Conservation (phyloP, 352 stramenopile genomes). For the Thalassiosira mediterranea region DNA sequence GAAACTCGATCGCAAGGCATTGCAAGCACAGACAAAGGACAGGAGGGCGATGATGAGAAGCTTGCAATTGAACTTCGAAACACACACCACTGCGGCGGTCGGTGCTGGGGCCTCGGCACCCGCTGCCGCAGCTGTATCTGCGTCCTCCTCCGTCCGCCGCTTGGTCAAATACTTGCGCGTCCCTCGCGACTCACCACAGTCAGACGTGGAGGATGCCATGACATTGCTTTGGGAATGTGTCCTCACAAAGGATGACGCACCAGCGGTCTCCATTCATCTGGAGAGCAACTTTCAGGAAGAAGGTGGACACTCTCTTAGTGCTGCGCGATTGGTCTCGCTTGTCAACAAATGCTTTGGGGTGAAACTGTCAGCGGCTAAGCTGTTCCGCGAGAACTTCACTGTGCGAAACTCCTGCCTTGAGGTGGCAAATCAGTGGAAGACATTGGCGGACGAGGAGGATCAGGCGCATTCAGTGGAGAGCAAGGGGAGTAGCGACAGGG, state of each 20-base stretch:
- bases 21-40: slow-evolving; percentile 86
- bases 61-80: slow-evolving; percentile 47
- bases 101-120: slow-evolving; percentile 3
- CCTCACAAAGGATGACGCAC: slow-evolving; percentile 39
- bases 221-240: slow-evolving; percentile 47
- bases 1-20: slow-evolving; percentile 90
- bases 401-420: slow-evolving; percentile 29
- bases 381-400: slow-evolving; percentile 43
- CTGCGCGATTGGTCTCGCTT: slow-evolving; percentile 48
- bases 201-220: slow-evolving; percentile 54
- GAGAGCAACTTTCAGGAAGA: slow-evolving; percentile 62
- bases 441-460: slow-evolving; percentile 8
- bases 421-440: slow-evolving; percentile 40
- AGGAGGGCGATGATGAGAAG: slow-evolving; percentile 35
- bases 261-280: slow-evolving; percentile 21
- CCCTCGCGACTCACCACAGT: slow-evolving; percentile 31
- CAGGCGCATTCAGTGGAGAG: slow-evolving; percentile 10
- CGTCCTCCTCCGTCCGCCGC: slow-evolving; percentile 3
- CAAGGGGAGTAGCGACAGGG: slow-evolving; percentile 18
- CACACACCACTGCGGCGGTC: slow-evolving; percentile 25
- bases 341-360: slow-evolving; percentile 52
- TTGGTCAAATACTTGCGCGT: slow-evolving; percentile 42
- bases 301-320: slow-evolving; percentile 59
- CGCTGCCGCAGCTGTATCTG: neutral
- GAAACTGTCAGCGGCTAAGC: slow-evolving; percentile 34